phyloP scores from a whole-genome alignment of 352 stramenopile species.

The Phytophthora uliginosa region DNA sequence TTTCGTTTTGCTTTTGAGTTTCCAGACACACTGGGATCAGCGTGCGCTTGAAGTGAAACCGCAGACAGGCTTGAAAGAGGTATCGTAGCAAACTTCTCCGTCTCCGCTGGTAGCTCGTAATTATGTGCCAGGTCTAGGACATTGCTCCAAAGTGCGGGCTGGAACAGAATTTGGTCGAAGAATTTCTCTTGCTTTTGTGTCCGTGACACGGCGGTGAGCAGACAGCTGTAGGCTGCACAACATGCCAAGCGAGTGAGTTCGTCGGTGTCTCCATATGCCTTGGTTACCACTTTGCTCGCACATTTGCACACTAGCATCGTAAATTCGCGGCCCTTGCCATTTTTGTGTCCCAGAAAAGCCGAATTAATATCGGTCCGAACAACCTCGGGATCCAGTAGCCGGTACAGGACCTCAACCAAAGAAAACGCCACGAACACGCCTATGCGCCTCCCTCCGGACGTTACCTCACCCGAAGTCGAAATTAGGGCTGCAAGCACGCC shows the following conservation, averaged over 20 bases:
- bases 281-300: slow-evolving; percentile 80
- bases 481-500: slow-evolving; percentile 66
- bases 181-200: slow-evolving; percentile 92
- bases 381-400: slow-evolving; percentile 67
- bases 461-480: slow-evolving; percentile 58
- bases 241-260: slow-evolving; percentile 59
- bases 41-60: slow-evolving; percentile 40
- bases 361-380: slow-evolving; percentile 76
- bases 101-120: slow-evolving; percentile 64
- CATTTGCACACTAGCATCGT: slow-evolving; percentile 90
- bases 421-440: slow-evolving; percentile 67
- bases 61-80: slow-evolving; percentile 60
- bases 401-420: slow-evolving; percentile 75
- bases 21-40: slow-evolving; percentile 18
- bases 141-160: slow-evolving; percentile 74
- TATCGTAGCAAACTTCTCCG: slow-evolving; percentile 56
- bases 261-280: slow-evolving; percentile 44
- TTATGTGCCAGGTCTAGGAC: slow-evolving; percentile 60
- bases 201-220: slow-evolving; percentile 79
- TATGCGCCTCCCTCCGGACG: slow-evolving; percentile 44
- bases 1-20: slow-evolving; percentile 26
- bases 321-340: slow-evolving; percentile 83
- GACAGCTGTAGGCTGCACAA: slow-evolving; percentile 78
- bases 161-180: slow-evolving; percentile 89
- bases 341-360: slow-evolving; percentile 74